A percentile compares a stretch with the other conserved stretches of the same genome.
Evolutionary conservation across 2,329 filamentous ascomycete species (phyloP).

Genomic region (Fusarium virguliforme): DNA sequence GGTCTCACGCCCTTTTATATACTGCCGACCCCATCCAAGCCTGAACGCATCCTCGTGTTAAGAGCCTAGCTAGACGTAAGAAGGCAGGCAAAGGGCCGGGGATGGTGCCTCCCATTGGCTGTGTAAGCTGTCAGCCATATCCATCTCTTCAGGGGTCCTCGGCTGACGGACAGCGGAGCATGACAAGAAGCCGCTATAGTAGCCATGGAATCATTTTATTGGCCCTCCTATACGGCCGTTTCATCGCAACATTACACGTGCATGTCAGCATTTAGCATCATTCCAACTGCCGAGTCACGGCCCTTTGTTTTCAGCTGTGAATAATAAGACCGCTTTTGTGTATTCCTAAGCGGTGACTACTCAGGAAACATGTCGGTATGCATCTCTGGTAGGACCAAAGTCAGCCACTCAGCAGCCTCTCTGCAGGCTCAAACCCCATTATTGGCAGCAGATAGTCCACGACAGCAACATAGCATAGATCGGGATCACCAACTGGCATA

Average conservation of each 20-base stretch:
- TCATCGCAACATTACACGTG: conserved; percentile 7
- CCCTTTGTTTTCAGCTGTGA: conserved; percentile 6
- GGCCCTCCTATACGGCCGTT: not conserved
- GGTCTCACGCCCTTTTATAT: not conserved
- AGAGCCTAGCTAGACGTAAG: not conserved
- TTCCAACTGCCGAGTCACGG: not conserved
- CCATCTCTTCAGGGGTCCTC: not conserved
- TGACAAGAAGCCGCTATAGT: not conserved
- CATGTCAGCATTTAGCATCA: conserved; percentile 3
- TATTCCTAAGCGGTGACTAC: not conserved
- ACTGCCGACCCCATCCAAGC: not conserved
- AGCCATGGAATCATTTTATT: not conserved
- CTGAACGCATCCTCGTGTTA: not conserved
- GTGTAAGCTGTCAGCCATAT: conserved; percentile 4
- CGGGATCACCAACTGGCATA: not conserved
- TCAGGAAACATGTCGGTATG: not conserved
- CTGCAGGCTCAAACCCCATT: not conserved
- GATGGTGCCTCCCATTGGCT: not conserved
- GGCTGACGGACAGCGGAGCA: conserved; percentile 1
- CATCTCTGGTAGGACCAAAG: not conserved
- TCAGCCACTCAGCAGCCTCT: conserved; percentile 4
- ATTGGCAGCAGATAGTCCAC: not conserved
- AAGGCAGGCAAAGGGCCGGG: not conserved
- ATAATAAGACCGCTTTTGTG: not conserved
- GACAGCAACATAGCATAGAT: not conserved